Evolutionary conservation across 2,329 filamentous ascomycete species (phyloP), one percentile per base, ranked within the genome.

Genomic region (Cadophora sp.): DNA sequence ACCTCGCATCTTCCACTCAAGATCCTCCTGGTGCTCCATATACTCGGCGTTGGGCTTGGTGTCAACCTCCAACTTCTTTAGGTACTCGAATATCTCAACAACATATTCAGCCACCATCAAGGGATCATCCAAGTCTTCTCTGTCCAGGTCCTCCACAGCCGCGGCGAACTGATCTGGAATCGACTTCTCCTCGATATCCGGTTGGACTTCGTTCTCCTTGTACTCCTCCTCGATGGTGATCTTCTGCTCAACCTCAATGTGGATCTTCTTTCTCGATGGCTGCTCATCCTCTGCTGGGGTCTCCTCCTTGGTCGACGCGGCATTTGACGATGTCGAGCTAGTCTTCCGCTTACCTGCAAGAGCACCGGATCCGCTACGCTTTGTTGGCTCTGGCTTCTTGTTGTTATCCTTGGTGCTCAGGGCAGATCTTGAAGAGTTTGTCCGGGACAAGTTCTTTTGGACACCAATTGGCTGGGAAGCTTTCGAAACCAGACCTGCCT

Each of bases 71-170:
- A 98, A 87, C 74, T 96, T 90, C 76, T 89, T 90, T 71, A 98
- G 87, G 80, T 99, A 98, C 73, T 97, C 94, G 77, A 98, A 98
- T 77, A 99, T 98, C 78, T 99, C 96, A 68, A 91, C 91, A 59
- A 97, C 94, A 76, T 99, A 99, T 79, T 98, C 96, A 61, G 96
- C 93, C 71, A 96, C 96, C 96, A 99, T 98, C 74, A 97, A 85
- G 30, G 96, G 96, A 77, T 99, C 96, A 73, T 97, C 93, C 60
- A 91, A 79, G 75, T 99, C 96, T 79, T 98, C 96, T 59, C 83
- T 84, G 77, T 98, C 96, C 36, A 97, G 84, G 74, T 96, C 85
- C 74, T 87, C 83, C 64, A 87, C 84, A 58, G 81, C 79, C 27
- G 79, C 76, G 51, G 76, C 72, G 36, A 74, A 73, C 13, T 72